Evolutionary conservation across 805 yeast genomes (phyloP), one percentile per base, ranked within the genome.

Genomic region (Wickerhamiella vanderwaltii): DNA sequence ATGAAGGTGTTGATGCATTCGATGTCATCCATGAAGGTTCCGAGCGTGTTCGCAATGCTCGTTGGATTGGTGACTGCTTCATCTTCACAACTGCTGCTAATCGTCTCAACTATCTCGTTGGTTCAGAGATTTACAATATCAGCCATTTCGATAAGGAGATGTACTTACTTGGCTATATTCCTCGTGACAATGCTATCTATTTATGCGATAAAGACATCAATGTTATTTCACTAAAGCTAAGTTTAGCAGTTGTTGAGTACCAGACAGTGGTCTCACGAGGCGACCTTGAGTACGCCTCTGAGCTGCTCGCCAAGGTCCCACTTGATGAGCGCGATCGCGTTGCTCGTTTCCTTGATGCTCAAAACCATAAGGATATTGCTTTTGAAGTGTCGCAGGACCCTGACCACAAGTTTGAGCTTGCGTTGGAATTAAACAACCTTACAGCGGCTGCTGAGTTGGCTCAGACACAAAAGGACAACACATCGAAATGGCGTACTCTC

Each of bases 31-130:
- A 79, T 54, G 94, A 93, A 47, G 72, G 85, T 46, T 72, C 73
- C 44, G 99, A 91, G 59, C 65, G 77, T 15, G 73, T 88, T 29
- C 75, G 82, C 46, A 79, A 94, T 22, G 96, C 96, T 55, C 79
- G 78, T 60, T 91, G 96, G 86, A 86, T 87, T 54, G 98, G 97
- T 51, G 97, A 91, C 65, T 96, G 91, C 35, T 87, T 88, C 60
- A 75, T 91, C 41, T 91, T 80, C 66, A 84, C 96, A 12, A 85
- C 96, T 2, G 56, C 76, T 15, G 70, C 93, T 18, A 84, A 86
- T 64, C 76, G 97, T 61, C 70, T 91, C 57, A 88, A 87, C 64
- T 91, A 91, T 60, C 73, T 86, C 48, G 97, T 91, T 46, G 98
- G 98, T 53, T 94, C 94, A 29, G 83, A 86, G 56, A 77, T 82